Evolutionary conservation across 2,329 filamentous ascomycete genomes (phyloP).

Genomic region (Canariomyces notabilis): DNA sequence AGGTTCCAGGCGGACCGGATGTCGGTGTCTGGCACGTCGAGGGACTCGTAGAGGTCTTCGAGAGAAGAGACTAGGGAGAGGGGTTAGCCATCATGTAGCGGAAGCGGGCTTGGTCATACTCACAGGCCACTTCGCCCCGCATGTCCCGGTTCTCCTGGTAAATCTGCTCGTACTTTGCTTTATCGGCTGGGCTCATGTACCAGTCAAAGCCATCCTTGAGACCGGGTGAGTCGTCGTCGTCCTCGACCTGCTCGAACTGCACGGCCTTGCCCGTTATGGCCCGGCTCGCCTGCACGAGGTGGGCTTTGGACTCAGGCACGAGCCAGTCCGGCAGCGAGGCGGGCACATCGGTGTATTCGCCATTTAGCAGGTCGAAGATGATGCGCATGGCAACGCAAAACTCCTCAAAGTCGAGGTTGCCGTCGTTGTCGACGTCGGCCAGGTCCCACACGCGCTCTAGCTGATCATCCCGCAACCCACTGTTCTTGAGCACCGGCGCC

Average conservation of each 20-base stretch:
- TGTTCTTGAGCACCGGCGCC: slow-evolving; percentile 59
- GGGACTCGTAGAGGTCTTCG: slow-evolving; percentile 76
- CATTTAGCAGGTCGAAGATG: slow-evolving; percentile 96
- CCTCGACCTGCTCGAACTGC: slow-evolving; percentile 76
- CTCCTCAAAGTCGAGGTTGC: slow-evolving; percentile 97
- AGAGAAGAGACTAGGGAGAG: slow-evolving; percentile 64
- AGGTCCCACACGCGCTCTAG: slow-evolving; percentile 98
- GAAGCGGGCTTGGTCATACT: slow-evolving; percentile 27
- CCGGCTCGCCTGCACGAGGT: slow-evolving; percentile 77
- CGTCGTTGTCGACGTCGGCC: slow-evolving; percentile 94
- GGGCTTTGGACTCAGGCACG: slow-evolving; percentile 88
- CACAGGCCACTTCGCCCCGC: slow-evolving; percentile 77
- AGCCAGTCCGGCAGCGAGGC: slow-evolving; percentile 86
- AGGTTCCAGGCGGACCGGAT: slow-evolving; percentile 94
- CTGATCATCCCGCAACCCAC: slow-evolving; percentile 62
- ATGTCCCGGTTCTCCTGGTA: slow-evolving; percentile 88
- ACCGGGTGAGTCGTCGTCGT: slow-evolving; percentile 70
- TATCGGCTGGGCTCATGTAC: slow-evolving; percentile 95
- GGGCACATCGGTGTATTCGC: slow-evolving; percentile 89
- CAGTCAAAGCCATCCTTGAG: slow-evolving; percentile 97
- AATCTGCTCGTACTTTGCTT: slow-evolving; percentile 93
- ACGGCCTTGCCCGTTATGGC: slow-evolving; percentile 75
- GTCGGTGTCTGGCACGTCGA: slow-evolving; percentile 70
- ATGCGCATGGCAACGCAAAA: slow-evolving; percentile 98
- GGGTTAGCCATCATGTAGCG: background rate